A percentile compares a stretch with the other conserved stretches of the same genome.
phyloP scores from a whole-genome alignment of 352 stramenopile species.

The Aphanomyces astaci region DNA sequence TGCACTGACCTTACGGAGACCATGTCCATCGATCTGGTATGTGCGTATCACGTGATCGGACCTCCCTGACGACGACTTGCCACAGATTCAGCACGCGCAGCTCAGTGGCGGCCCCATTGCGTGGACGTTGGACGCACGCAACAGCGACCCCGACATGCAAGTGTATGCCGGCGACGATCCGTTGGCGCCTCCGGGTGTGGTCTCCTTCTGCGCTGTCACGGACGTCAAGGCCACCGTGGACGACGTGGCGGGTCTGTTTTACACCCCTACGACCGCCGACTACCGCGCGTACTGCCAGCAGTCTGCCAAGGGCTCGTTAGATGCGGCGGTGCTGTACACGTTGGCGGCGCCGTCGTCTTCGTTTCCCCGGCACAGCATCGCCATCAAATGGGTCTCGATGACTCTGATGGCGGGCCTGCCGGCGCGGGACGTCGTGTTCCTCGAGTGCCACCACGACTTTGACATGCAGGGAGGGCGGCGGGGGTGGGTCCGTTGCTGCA shows the following conservation, averaged over 20 bases:
- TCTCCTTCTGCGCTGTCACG: background rate
- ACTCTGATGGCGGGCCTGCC: constrained; percentile 68
- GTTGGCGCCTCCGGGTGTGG: background rate
- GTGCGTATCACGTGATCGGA: background rate
- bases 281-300: background rate
- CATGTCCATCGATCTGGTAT: background rate
- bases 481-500: constrained; percentile 48
- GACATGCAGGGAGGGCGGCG: constrained; percentile 33
- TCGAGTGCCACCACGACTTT: constrained; percentile 54
- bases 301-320: constrained; percentile 38
- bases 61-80: background rate
- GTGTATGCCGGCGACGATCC: background rate
- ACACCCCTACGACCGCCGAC: background rate
- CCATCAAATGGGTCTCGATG: constrained; percentile 70
- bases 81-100: background rate
- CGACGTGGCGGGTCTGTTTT: constrained; percentile 7
- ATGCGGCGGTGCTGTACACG: constrained; percentile 66
- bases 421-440: constrained; percentile 28
- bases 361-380: constrained; percentile 71
- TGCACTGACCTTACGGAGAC: background rate
- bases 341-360: constrained; percentile 48
- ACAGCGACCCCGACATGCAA: background rate
- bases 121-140: background rate
- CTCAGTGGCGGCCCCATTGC: constrained; percentile 11
- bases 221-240: background rate